Conservation (phyloP, 1,139 yeast species). For the Zygosaccharomyces pseudobailii region DNA sequence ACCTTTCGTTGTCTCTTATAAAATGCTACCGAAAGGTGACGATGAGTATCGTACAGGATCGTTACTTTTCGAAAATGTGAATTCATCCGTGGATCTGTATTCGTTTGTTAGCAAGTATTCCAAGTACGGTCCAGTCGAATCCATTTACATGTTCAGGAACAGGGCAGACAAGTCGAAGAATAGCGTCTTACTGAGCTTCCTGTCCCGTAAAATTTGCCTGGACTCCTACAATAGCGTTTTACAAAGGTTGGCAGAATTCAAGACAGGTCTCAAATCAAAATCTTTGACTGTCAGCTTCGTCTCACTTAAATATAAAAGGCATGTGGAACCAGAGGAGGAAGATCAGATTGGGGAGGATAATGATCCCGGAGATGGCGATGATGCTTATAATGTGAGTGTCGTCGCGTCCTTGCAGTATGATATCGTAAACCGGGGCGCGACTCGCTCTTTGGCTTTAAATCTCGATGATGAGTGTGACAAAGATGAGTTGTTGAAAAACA, state of each 20-base stretch:
- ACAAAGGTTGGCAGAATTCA: conserved; percentile 43
- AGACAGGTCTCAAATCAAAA: conserved; percentile 41
- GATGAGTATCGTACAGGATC: conserved; percentile 33
- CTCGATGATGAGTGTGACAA: conserved; percentile 16
- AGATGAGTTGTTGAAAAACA: conserved; percentile 43
- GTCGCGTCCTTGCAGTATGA: conserved; percentile 16
- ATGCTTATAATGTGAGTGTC: conserved; percentile 63
- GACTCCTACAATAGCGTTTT: conserved; percentile 43
- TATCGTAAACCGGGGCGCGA: conserved; percentile 25
- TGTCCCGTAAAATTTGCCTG: conserved; percentile 42
- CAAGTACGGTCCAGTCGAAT: conserved; percentile 42
- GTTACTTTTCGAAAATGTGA: conserved; percentile 27
- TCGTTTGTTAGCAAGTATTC: conserved; percentile 29
- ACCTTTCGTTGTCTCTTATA: conserved; percentile 25
- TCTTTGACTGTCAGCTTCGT: conserved; percentile 62
- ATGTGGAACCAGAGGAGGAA: conserved; percentile 1
- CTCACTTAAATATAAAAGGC: conserved; percentile 43
- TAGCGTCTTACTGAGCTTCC: conserved; percentile 38
- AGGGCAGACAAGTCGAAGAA: conserved; percentile 18
- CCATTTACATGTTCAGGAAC: conserved; percentile 32
- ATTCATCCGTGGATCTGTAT: conserved; percentile 23
- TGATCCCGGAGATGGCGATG: conserved; percentile 53
- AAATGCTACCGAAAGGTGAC: conserved; percentile 30
- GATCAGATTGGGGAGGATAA: background rate
- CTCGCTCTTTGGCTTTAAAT: conserved; percentile 28